Evolutionary conservation across 805 yeast species (phyloP).

Genomic region (Komagataella pastoris): DNA sequence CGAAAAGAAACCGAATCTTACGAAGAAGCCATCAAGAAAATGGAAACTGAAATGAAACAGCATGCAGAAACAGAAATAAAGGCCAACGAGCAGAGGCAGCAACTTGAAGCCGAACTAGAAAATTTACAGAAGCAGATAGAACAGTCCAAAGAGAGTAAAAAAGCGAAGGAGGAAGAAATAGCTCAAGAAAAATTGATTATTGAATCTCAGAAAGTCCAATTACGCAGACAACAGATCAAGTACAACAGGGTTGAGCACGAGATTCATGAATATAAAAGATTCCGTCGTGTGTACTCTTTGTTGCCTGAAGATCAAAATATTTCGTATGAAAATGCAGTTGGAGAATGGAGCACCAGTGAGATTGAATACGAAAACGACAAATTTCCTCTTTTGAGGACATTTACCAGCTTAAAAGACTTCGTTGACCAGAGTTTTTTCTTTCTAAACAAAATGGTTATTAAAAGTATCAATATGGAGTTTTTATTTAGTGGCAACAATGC

Average conservation of each 20-base stretch:
- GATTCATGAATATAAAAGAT: not conserved
- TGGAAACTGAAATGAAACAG: not conserved
- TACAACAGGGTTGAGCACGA: not conserved
- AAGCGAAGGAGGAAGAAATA: not conserved
- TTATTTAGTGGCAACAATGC: not conserved
- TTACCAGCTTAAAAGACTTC: not conserved
- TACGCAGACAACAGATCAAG: not conserved
- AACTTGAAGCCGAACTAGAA: not conserved
- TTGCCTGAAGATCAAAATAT: not conserved
- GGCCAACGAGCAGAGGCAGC: not conserved
- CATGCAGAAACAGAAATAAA: not conserved
- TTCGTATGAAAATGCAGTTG: not conserved
- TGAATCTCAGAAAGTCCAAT: not conserved
- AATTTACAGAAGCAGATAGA: not conserved
- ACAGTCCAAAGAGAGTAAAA: not conserved
- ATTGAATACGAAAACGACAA: not conserved
- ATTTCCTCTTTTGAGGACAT: not conserved
- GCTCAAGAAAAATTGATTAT: not conserved
- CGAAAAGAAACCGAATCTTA: not conserved
- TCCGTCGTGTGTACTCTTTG: not conserved
- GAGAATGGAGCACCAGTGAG: not conserved
- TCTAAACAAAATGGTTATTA: not conserved
- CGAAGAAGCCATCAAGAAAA: not conserved
- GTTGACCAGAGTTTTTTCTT: not conserved
- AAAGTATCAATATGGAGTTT: not conserved